Evolutionary conservation across 768 basidiomycete genomes (phyloP).

Genomic region (Tulasnella sp.): DNA sequence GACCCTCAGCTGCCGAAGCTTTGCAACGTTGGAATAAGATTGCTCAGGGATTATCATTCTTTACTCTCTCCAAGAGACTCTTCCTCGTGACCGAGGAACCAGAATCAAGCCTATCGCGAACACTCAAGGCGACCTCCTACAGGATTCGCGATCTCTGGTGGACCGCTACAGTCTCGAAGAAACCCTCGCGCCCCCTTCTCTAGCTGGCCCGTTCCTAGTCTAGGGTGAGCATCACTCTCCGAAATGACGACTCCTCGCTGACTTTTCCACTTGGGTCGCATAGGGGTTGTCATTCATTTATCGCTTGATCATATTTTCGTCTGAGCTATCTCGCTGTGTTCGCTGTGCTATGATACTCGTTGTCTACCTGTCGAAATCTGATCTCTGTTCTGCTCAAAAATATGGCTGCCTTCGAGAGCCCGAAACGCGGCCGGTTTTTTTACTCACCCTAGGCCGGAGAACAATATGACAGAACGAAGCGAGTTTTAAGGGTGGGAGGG

Average conservation of each 20-base stretch:
- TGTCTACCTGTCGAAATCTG: too few relatives aligned
- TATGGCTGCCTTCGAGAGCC: too few relatives aligned
- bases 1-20: conserved; percentile 13
- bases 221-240: neutral
- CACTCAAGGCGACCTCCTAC: neutral
- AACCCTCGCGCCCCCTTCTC: neutral
- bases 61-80: neutral
- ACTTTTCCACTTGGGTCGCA: neutral
- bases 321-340: neutral
- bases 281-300: neutral
- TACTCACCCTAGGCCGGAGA: too few relatives aligned
- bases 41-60: neutral
- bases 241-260: neutral
- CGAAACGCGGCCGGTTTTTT: too few relatives aligned
- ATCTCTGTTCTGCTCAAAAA: too few relatives aligned
- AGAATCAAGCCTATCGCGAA: neutral
- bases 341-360: neutral
- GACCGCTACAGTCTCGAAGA: neutral
- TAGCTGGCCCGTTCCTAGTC: neutral
- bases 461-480: too few relatives aligned
- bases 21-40: neutral
- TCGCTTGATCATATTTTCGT: neutral
- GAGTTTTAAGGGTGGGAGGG: too few relatives aligned
- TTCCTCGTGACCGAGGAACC: neutral
- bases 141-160: neutral